phyloP scores from a whole-genome alignment of 1,284 basidiomycete species.

The Papiliotrema nemorosa region DNA sequence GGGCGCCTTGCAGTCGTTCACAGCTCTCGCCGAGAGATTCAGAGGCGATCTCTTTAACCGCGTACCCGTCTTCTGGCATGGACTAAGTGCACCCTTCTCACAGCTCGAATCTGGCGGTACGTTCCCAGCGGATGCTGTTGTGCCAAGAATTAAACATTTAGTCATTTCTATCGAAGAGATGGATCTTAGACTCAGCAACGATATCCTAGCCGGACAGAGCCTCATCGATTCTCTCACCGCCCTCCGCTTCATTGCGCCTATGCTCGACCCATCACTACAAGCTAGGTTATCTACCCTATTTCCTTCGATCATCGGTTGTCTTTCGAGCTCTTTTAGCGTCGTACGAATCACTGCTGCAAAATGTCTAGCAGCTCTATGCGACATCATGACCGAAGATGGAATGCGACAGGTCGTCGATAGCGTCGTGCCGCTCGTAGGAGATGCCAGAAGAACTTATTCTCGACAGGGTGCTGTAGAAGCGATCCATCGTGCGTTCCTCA shows the following conservation, averaged over 20 bases:
- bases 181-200: slow-evolving; percentile 14
- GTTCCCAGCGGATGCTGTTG: not conserved
- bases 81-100: slow-evolving; percentile 74
- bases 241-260: slow-evolving; percentile 73
- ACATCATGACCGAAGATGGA: slow-evolving; percentile 75
- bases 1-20: slow-evolving; percentile 81
- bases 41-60: slow-evolving; percentile 67
- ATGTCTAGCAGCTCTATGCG: slow-evolving; percentile 82
- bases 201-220: slow-evolving; percentile 66
- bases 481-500: slow-evolving; percentile 69
- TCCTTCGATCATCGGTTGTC: slow-evolving; percentile 68
- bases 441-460: slow-evolving; percentile 70
- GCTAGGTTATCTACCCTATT: slow-evolving; percentile 68
- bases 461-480: slow-evolving; percentile 88
- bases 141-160: slow-evolving; percentile 3
- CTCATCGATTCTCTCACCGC: slow-evolving; percentile 91
- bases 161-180: slow-evolving; percentile 13
- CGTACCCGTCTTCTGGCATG: slow-evolving; percentile 91
- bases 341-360: slow-evolving; percentile 82
- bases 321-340: slow-evolving; percentile 81
- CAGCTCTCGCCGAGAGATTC: slow-evolving; percentile 73
- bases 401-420: slow-evolving; percentile 86
- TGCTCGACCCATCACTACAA: slow-evolving; percentile 69
- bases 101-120: slow-evolving; percentile 55
- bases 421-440: slow-evolving; percentile 79